Percentiles rank a stretch among this genome's conserved stretches.
phyloP scores from a whole-genome alignment of 1,139 yeast species.

The Wickerhamiella pararugosa region DNA sequence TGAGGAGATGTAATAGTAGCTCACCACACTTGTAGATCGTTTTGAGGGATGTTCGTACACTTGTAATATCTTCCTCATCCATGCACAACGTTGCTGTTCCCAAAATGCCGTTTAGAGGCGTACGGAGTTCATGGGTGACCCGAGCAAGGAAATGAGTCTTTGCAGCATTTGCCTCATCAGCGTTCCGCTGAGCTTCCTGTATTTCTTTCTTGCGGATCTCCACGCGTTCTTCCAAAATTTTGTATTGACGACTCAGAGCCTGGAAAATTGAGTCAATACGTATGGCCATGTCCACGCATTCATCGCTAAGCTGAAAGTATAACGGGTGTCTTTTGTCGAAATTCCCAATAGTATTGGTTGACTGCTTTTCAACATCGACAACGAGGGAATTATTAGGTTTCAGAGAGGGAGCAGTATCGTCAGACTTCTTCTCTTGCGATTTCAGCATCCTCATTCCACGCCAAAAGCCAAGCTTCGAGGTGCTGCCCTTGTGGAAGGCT shows the following conservation, averaged over 20 bases:
- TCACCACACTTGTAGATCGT: constrained; percentile 86
- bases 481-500: background rate
- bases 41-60: constrained; percentile 56
- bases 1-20: constrained; percentile 66
- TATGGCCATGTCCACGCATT: constrained; percentile 74
- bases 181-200: constrained; percentile 33
- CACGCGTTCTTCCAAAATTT: constrained; percentile 77
- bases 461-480: background rate
- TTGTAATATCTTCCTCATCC: constrained; percentile 66
- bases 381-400: constrained; percentile 11
- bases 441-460: background rate
- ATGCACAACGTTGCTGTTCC: constrained; percentile 94
- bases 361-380: constrained; percentile 8
- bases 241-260: constrained; percentile 72
- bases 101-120: constrained; percentile 87
- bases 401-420: background rate
- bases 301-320: constrained; percentile 41
- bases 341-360: constrained; percentile 8
- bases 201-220: constrained; percentile 71
- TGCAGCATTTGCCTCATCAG: constrained; percentile 74
- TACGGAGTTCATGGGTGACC: constrained; percentile 87
- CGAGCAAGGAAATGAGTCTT: constrained; percentile 92
- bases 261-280: constrained; percentile 90
- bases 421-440: background rate
- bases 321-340: constrained; percentile 22